Conservation (phyloP, 2,329 filamentous ascomycete species). For the Paraphoma chrysanthemicola region DNA sequence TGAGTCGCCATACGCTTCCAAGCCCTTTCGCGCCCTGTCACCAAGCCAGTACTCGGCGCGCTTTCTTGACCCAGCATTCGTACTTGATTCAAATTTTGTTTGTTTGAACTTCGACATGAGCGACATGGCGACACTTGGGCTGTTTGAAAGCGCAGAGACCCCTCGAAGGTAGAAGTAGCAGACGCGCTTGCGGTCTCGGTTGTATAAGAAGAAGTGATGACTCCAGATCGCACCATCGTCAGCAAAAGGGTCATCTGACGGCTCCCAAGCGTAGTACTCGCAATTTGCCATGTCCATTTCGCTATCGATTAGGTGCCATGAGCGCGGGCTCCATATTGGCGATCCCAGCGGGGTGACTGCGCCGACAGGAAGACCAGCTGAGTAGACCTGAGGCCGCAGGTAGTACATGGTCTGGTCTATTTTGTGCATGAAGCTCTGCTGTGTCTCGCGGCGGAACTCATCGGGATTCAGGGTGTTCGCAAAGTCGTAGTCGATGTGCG, state of each 20-base stretch:
- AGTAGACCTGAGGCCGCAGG: conserved; percentile 69
- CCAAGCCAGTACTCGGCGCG: conserved; percentile 90
- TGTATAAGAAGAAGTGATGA: conserved; percentile 97
- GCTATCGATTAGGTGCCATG: conserved; percentile 92
- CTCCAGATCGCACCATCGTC: conserved; percentile 96
- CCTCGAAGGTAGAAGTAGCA: conserved; percentile 92
- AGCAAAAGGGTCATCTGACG: conserved; percentile 88
- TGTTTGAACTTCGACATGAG: conserved; percentile 48
- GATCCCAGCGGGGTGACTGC: conserved; percentile 57
- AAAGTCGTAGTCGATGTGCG: conserved; percentile 96
- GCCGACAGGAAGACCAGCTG: conserved; percentile 51
- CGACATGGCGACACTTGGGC: conserved; percentile 54
- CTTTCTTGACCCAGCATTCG: conserved; percentile 71
- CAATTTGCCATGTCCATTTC: conserved; percentile 94
- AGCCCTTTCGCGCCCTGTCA: conserved; percentile 60
- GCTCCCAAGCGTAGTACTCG: conserved; percentile 86
- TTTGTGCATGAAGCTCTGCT: conserved; percentile 81
- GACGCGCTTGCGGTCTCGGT: conserved; percentile 87
- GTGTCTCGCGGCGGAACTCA: conserved; percentile 88
- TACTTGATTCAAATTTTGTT: conserved; percentile 56
- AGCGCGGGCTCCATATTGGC: conserved; percentile 82
- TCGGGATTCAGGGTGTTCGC: conserved; percentile 86
- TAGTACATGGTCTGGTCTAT: conserved; percentile 87
- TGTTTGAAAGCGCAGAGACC: conserved; percentile 77
- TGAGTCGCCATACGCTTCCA: conserved; percentile 52